Evolutionary conservation across 1,284 basidiomycete species (phyloP).

Genomic region (Puccinia polysora): DNA sequence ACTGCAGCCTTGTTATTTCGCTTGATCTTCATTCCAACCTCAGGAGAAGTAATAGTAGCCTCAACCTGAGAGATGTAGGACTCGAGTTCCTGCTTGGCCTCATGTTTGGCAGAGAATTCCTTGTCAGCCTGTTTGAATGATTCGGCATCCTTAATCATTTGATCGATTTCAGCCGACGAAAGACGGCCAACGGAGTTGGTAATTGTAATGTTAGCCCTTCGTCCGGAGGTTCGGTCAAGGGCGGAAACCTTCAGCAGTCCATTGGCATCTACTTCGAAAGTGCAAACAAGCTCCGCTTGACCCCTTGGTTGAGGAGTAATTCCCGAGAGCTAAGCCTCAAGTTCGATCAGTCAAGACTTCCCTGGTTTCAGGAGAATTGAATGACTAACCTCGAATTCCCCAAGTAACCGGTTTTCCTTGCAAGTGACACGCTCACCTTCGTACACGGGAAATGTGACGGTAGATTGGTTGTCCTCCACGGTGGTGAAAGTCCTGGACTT

Average conservation of each 20-base stretch:
- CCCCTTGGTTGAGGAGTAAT: slow-evolving; percentile 96
- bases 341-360: not conserved
- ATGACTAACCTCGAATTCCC: slow-evolving; percentile 73
- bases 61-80: slow-evolving; percentile 91
- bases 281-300: slow-evolving; percentile 83
- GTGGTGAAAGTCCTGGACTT: slow-evolving; percentile 94
- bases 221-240: slow-evolving; percentile 87
- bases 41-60: slow-evolving; percentile 83
- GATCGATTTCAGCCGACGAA: slow-evolving; percentile 86
- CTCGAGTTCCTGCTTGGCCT: slow-evolving; percentile 93
- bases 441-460: slow-evolving; percentile 93
- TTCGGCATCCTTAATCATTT: slow-evolving; percentile 98
- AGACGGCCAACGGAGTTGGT: slow-evolving; percentile 94
- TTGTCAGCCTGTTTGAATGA: slow-evolving; percentile 93
- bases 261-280: slow-evolving; percentile 96
- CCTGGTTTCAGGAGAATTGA: not conserved
- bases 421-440: slow-evolving; percentile 97
- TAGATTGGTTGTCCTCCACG: slow-evolving; percentile 87
- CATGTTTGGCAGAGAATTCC: slow-evolving; percentile 90
- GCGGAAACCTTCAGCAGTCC: slow-evolving; percentile 93
- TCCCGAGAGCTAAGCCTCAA: slow-evolving; percentile 63
- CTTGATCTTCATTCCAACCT: slow-evolving; percentile 95
- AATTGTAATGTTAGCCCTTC: slow-evolving; percentile 86
- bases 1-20: slow-evolving; percentile 86
- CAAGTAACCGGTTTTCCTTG: slow-evolving; percentile 91